Conservation (phyloP, 352 stramenopile species). For the Pilasporangium apinafurcum region DNA sequence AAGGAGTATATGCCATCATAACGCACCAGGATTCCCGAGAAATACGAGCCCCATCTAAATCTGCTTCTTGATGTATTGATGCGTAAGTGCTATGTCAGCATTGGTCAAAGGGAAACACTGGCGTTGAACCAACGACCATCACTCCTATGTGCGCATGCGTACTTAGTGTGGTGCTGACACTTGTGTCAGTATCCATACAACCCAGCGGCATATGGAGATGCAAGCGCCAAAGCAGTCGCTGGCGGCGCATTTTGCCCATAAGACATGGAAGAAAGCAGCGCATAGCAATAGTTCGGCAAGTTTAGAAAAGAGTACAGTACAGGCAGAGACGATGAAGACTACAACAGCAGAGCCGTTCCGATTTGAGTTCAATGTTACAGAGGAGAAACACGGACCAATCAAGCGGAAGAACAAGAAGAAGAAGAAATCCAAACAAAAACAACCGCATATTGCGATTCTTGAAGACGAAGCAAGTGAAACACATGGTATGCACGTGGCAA, state of each 20-base stretch:
- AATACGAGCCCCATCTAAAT: too few species aligned
- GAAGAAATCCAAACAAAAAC: slow-evolving; percentile 12
- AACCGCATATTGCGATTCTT: too few species aligned
- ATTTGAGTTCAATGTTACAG: slow-evolving; percentile 7
- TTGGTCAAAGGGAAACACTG: too few species aligned
- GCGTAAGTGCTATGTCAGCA: too few species aligned
- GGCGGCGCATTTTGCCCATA: slow-evolving; percentile 9
- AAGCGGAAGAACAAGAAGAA: not conserved
- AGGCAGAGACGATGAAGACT: not conserved
- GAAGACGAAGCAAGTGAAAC: slow-evolving; percentile 9
- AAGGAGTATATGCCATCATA: not conserved
- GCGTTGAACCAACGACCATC: too few species aligned
- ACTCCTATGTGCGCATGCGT: not conserved
- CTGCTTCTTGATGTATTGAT: too few species aligned
- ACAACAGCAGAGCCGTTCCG: slow-evolving; percentile 1
- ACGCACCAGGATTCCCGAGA: slow-evolving; percentile 62
- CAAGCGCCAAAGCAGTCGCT: not conserved
- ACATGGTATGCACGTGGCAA: not conserved
- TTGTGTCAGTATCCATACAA: too few species aligned
- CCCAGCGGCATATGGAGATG: not conserved
- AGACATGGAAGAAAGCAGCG: not conserved
- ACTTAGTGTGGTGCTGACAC: not conserved
- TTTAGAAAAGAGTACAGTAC: not conserved
- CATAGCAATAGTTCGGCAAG: not conserved
- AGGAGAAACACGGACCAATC: not conserved